These are phyloP conservation scores for Dicorynia guianensis DNA, from an alignment of 306 rosid species.

Conservation along the genomic window DNA sequence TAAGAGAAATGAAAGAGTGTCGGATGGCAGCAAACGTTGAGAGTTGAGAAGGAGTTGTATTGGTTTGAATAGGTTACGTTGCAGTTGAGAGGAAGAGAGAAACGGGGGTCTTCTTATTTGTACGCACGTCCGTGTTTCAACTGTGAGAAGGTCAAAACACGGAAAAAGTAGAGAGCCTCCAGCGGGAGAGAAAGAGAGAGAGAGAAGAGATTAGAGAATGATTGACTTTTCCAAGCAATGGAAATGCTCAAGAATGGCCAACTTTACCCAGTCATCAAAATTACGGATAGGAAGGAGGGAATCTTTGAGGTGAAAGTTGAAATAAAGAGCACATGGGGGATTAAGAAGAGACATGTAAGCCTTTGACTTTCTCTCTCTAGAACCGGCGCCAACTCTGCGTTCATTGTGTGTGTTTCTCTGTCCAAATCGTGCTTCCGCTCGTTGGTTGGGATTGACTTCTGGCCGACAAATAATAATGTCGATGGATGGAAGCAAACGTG, in stretches of 20 bases:
- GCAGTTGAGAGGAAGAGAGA: neutral
- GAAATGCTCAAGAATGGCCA: conserved; percentile 45
- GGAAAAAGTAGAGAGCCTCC: conserved; percentile 37
- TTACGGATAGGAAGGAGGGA: neutral
- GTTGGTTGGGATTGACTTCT: neutral
- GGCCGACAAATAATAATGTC: neutral
- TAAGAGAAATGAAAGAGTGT: neutral
- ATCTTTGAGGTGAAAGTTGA: too few relatives aligned
- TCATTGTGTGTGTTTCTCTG: too few relatives aligned
- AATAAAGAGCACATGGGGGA: neutral
- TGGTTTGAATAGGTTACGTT: conserved; percentile 32
- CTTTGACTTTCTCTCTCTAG: neutral
- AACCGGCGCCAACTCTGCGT: too few relatives aligned
- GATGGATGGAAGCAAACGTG: too few relatives aligned
- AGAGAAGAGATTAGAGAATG: conserved; percentile 2
- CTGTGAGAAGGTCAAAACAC: conserved; percentile 57
- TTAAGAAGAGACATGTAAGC: neutral
- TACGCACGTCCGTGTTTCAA: conserved; percentile 27
- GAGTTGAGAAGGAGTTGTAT: conserved; percentile 30
- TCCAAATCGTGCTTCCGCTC: neutral
- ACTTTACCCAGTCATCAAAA: conserved; percentile 40
- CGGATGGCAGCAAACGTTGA: neutral
- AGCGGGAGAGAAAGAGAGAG: neutral
- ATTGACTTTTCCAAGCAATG: conserved; percentile 46
- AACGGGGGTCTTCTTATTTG: conserved; percentile 31